These are phyloP conservation scores for Babesia bovis DNA, from an alignment of 169 alveolate genomes.

Conservation along the genomic window DNA sequence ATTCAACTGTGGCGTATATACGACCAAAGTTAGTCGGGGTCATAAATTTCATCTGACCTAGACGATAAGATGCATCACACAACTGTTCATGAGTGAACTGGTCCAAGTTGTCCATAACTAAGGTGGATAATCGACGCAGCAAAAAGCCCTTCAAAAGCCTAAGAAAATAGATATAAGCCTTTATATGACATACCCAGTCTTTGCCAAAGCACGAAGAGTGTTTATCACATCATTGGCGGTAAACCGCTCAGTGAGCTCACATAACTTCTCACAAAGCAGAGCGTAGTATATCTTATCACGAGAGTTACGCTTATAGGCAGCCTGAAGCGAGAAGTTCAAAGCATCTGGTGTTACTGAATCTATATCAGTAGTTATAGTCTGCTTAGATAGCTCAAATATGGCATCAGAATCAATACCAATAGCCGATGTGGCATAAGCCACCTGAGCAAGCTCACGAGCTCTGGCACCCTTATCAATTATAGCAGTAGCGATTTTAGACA, in stretches of 20 bases:
- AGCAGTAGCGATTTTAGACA: conserved; percentile 51
- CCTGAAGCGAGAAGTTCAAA: conserved; percentile 47
- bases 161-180: background rate
- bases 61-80: conserved; percentile 37
- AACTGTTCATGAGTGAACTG: conserved; percentile 54
- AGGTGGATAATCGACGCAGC: conserved; percentile 60
- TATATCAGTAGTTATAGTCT: conserved; percentile 50
- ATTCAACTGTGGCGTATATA: conserved; percentile 22
- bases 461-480: conserved; percentile 51
- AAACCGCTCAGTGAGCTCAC: conserved; percentile 66
- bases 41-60: conserved; percentile 53
- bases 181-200: conserved; percentile 36
- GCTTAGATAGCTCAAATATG: conserved; percentile 60
- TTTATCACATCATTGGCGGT: conserved; percentile 58
- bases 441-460: conserved; percentile 49
- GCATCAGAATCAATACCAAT: conserved; percentile 41
- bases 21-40: conserved; percentile 22
- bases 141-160: conserved; percentile 66
- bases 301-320: conserved; percentile 31
- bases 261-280: conserved; percentile 58
- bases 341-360: conserved; percentile 64
- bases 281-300: conserved; percentile 54
- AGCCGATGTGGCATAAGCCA: conserved; percentile 60
- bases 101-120: conserved; percentile 64
- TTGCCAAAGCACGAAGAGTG: conserved; percentile 50